Percentiles rank a stretch among this genome's conserved stretches.
Conservation (phyloP, 331 rosid species). For the Prunus yedoensis region DNA sequence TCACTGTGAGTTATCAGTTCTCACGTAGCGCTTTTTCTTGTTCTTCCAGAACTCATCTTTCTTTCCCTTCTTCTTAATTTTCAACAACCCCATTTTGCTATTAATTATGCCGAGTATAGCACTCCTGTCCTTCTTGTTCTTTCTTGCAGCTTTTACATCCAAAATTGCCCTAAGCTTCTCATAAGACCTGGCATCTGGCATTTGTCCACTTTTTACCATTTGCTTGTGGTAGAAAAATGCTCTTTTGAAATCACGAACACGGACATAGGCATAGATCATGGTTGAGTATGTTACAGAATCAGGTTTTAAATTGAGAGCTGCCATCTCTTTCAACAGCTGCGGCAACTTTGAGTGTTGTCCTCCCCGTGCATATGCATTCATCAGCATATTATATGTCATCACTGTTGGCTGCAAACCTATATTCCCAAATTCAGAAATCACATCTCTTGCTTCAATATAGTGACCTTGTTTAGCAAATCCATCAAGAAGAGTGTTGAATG, state of each 20-base stretch:
- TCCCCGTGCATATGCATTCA: conserved; percentile 88
- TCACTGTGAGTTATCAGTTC: conserved; percentile 19
- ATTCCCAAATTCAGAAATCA: conserved; percentile 73
- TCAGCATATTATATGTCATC: conserved; percentile 80
- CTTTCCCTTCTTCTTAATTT: conserved; percentile 55
- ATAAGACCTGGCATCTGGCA: conserved; percentile 63
- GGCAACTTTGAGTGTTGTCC: conserved; percentile 80
- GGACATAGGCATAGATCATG: conserved; percentile 73
- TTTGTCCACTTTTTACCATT: conserved; percentile 70
- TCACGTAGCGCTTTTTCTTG: conserved; percentile 42
- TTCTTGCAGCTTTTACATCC: conserved; percentile 56
- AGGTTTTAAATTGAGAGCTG: conserved; percentile 56
- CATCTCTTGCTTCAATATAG: conserved; percentile 75
- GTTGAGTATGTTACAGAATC: conserved; percentile 85
- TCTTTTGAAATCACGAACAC: conserved; percentile 63
- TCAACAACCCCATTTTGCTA: conserved; percentile 54
- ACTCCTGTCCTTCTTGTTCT: conserved; percentile 69
- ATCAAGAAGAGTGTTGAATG: conserved; percentile 73
- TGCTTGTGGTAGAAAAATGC: conserved; percentile 77
- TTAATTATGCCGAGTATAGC: conserved; percentile 59
- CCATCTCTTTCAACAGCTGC: conserved; percentile 78
- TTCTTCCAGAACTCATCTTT: conserved; percentile 93
- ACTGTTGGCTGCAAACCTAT: conserved; percentile 71
- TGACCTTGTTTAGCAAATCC: conserved; percentile 96
- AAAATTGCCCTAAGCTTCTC: conserved; percentile 64